Evolutionary conservation across 148 eudicot genomes (phyloP), one percentile per base, ranked within the genome.

Genomic region (Chenopodium quinoa): DNA sequence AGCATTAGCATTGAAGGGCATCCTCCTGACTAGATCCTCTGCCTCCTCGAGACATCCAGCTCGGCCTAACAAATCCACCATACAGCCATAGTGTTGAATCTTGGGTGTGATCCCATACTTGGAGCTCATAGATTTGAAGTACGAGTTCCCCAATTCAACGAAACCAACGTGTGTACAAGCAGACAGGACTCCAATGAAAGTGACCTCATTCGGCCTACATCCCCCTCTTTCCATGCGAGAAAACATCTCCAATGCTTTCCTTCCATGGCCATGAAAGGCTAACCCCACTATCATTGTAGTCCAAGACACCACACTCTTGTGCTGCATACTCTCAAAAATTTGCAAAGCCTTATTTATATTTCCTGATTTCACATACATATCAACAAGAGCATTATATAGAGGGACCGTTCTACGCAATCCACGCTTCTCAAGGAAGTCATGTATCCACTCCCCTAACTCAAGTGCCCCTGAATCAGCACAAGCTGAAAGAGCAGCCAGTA

Each of bases 341-440:
- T 85, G 64, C 20, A 82, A 37, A 4, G 92, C 94, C 82, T 83
- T 88, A 9, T 31, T 29, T 23, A 91, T 80, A 58, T 86, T 71
- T 29, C 94, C 94, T 16, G 90, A 91, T 72, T 91, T 91, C n/a
- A 89, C 79, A 34, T 90, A 91, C 92, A 91, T 90, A 78, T 91
- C 90, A 44, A 91, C 81, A 40, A 91, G 85, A 4, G 94, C 90
- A 67, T 91, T 91, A 67, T 75, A 44, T 52, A 90, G 84, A 56
- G 83, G 63, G n/a, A 86, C 65, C 0, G 80, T 83, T 68, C 48
- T 82, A 74, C 34, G 48, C 48, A 88, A 37, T 50, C 78, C 50
- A 72, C 77, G 78, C 40, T 79, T 69, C 44, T 77, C 64, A 29
- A 90, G 77, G 40, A 73, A 83, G 31, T 17, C 58, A 78, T 87